Evolutionary conservation across 257 asterid genomes (phyloP), one percentile per base, ranked within the genome.

Genomic region (Salvia splendens): DNA sequence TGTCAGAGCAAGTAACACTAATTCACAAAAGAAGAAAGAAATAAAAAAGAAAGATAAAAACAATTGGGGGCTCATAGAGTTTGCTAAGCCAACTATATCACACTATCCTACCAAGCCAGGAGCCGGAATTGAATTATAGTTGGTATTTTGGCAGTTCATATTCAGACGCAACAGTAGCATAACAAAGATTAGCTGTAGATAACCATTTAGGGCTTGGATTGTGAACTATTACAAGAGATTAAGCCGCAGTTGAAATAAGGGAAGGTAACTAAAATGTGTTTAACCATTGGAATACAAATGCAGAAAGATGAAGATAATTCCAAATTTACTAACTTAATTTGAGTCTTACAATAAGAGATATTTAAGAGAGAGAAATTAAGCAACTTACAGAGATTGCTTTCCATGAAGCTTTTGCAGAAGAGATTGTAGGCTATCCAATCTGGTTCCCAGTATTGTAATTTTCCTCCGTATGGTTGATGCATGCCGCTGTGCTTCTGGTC

Each of bases 381-480:
- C 15, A 71, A 76, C 97, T 81, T 71, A 94, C 99, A 88, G 32
- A 57, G 84, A 73, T 71, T 86, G 89, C 78, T 81, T 88, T 73
- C 82, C 87, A 33, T 94, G 83, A 80, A 73, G 76, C 80, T 79
- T 88, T 17, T 91, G 77, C 53, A 75, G 77, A 80, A 81, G 80
- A 63, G 88, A 76, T 81, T 84, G 87, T 41, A 94, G 72, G 78
- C 84, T 84, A 48, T 91, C 97, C 67, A 94, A 86, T 68, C 91
- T 81, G 67, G 97, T 91, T 66, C 92, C 89, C 33, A 94, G 64
- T 65, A 94, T 94, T n/a, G 97, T 88, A 73, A 90, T 91, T 84
- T 94, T 94, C 79, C 97, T 89, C 78, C 95, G 75, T 56, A 71
- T 94, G 55, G 96, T 81, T 33, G 99, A 94, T 24, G 89, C 78